A percentile compares a stretch with the other conserved stretches of the same genome.
Conservation (phyloP, 176 grass and related monocot species). For the Cymbopogon citratus region DNA sequence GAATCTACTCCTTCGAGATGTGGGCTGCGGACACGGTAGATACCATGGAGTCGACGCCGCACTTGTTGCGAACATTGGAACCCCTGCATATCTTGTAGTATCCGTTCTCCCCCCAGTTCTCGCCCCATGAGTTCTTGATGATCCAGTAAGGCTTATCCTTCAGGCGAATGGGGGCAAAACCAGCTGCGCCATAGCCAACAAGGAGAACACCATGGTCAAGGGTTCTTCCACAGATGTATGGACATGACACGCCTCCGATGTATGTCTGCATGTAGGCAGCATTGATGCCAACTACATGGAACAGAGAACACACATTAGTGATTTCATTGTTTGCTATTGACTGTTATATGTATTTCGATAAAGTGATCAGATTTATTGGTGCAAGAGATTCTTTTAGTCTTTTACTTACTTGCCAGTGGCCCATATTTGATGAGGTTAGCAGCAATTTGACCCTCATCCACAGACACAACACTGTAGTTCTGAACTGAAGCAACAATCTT, state of each 20-base stretch:
- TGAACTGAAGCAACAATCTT: slow-evolving; percentile 72
- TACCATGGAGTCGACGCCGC: slow-evolving; percentile 78
- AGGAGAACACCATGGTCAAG: slow-evolving; percentile 87
- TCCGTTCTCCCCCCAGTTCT: slow-evolving; percentile 75
- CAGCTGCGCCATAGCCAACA: slow-evolving; percentile 63
- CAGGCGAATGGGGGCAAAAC: slow-evolving; percentile 70
- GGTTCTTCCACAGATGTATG: slow-evolving; percentile 65
- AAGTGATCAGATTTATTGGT: background rate
- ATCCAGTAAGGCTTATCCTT: slow-evolving; percentile 93
- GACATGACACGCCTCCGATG: slow-evolving; percentile 73
- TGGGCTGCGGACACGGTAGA: slow-evolving; percentile 53
- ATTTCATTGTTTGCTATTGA: background rate
- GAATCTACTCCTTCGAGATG: slow-evolving; percentile 27
- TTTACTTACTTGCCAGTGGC: slow-evolving; percentile 69
- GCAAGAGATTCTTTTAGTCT: background rate
- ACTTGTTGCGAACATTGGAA: slow-evolving; percentile 62
- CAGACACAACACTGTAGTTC: slow-evolving; percentile 73
- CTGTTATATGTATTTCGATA: background rate
- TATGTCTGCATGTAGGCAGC: slow-evolving; percentile 91
- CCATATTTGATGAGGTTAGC: slow-evolving; percentile 83
- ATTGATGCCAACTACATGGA: slow-evolving; percentile 70
- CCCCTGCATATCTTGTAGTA: slow-evolving; percentile 95
- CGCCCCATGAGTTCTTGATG: slow-evolving; percentile 93
- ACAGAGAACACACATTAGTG: background rate
- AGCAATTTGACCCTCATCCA: slow-evolving; percentile 72